Evolutionary conservation across 257 asterid genomes (phyloP).

Genomic region (Rubia yunnanensis): DNA sequence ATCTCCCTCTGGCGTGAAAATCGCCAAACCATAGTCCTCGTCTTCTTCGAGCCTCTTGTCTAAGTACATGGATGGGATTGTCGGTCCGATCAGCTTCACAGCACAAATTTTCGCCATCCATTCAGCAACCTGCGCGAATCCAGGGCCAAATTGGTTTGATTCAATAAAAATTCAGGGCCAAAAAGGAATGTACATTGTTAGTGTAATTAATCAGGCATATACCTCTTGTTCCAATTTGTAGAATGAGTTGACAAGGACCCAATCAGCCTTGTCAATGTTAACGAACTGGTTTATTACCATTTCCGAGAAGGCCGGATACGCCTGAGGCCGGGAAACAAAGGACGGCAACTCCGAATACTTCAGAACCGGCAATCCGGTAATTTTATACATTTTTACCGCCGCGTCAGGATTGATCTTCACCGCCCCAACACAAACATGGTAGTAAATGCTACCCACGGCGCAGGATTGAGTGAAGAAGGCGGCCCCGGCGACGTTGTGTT

Average conservation of each 20-base stretch:
- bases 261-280: slow-evolving; percentile 24
- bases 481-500: background rate
- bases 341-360: background rate
- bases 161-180: no score
- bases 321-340: background rate
- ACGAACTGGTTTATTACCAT: slow-evolving; percentile 14
- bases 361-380: background rate
- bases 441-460: slow-evolving; percentile 10
- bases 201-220: no score
- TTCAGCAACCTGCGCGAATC: no score
- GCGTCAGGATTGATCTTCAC: background rate
- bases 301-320: background rate
- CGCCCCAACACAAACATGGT: slow-evolving; percentile 11
- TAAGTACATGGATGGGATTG: slow-evolving; percentile 21
- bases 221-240: slow-evolving; percentile 29
- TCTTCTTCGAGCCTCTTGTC: slow-evolving; percentile 19
- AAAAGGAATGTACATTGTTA: no score
- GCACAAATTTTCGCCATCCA: no score
- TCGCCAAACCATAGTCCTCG: no score
- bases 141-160: no score
- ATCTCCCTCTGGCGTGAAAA: no score
- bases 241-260: slow-evolving; percentile 28
- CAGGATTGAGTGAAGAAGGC: slow-evolving; percentile 17
- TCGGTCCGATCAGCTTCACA: slow-evolving; percentile 18
- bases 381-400: background rate